phyloP scores from a whole-genome alignment of 768 basidiomycete species.

The Xerocomellus intermedius region DNA sequence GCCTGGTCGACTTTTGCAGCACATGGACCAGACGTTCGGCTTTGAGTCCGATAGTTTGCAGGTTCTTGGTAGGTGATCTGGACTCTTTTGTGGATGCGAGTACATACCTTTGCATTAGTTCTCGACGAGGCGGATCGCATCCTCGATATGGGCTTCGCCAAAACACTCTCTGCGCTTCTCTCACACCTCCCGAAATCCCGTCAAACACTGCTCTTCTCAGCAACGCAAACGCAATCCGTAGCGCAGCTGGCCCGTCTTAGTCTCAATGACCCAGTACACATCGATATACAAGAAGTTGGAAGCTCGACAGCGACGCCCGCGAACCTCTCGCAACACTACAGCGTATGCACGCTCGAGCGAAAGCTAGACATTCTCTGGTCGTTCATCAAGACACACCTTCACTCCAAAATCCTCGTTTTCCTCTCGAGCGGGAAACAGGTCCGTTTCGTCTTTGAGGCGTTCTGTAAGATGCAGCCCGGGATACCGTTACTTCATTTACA shows the following conservation, averaged over 20 bases:
- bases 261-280: slow-evolving; percentile 74
- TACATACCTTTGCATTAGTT: slow-evolving; percentile 45
- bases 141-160: slow-evolving; percentile 93
- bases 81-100: background rate
- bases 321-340: slow-evolving; percentile 86
- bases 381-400: slow-evolving; percentile 92
- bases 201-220: slow-evolving; percentile 95
- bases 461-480: slow-evolving; percentile 94
- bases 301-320: slow-evolving; percentile 58
- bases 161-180: slow-evolving; percentile 87
- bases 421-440: slow-evolving; percentile 96
- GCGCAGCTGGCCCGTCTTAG: slow-evolving; percentile 87
- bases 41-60: slow-evolving; percentile 93
- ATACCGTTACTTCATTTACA: slow-evolving; percentile 90
- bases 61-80: slow-evolving; percentile 63
- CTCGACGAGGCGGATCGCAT: slow-evolving; percentile 97
- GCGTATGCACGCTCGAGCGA: slow-evolving; percentile 75
- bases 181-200: slow-evolving; percentile 86
- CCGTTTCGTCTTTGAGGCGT: slow-evolving; percentile 93
- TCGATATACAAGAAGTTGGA: slow-evolving; percentile 58
- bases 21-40: slow-evolving; percentile 97
- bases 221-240: slow-evolving; percentile 91
- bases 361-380: slow-evolving; percentile 92
- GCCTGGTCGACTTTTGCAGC: slow-evolving; percentile 90
- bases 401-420: slow-evolving; percentile 90